Evolutionary conservation across 192 early-diverging fungal genomes (phyloP), one percentile per base, ranked within the genome.

Genomic region (Entomortierella lignicola): DNA sequence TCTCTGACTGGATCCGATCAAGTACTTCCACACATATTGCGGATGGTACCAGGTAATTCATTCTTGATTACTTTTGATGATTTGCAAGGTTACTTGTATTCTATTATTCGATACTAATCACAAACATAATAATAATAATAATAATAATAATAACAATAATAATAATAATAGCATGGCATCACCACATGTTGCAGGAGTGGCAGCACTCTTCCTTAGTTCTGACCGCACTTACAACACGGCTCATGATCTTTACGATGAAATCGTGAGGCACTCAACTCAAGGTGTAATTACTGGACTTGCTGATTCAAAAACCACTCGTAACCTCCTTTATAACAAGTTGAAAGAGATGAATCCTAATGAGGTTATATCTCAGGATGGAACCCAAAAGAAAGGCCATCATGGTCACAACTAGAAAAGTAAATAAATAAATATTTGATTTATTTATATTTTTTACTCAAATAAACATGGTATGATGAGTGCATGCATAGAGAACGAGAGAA

Each of bases 1-100:
- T 29, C 5, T 79, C 75, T 0, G 42, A 79, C 13, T 79, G 75
- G 75, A 79, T 70, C 27, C 69, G 58, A 12, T 58, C 63, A 7
- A 30, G 32, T 0, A 53, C 29, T 21, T 56, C 77, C 8, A 60
- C 69, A 4, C 70, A 84, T 41, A 60, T 57, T 10, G 47, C 84
- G n/a, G 85, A 86, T 60, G 85, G 85, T 30, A 86, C 85, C 21
- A 86, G 83, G 83, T 84, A 74, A 60, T 20, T 48, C n/a, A 17
- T 48, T 44, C 10, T 51, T 17, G 15, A 21, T 5, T 32, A 57
- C 34, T 20, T 34, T 3, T 37, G 26, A 31, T 57, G n/a, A 2
- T 30, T 8, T 37, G 18, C 12, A n/a, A n/a, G n/a, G n/a, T n/a
- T n/a, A n/a, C 17, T 57, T 31, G 23, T 34, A 34, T 1, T 23